phyloP scores from a whole-genome alignment of 257 asterid species.

The Scutellaria minor region DNA sequence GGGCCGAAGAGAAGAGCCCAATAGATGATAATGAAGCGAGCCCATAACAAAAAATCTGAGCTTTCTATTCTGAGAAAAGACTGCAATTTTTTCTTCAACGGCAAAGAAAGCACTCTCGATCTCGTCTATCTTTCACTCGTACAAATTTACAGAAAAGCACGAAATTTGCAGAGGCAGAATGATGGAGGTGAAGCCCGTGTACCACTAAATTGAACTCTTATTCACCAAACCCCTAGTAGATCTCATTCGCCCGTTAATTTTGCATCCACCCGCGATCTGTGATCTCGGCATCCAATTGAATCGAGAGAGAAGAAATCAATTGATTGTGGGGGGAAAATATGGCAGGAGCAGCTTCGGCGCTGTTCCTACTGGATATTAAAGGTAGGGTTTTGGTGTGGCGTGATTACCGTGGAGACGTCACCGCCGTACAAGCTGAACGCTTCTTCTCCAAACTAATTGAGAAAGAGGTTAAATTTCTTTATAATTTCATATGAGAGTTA shows the following conservation, averaged over 20 bases:
- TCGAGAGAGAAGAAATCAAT: slow-evolving; percentile 10
- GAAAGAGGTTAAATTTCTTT: slow-evolving; percentile 63
- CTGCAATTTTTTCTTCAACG: slow-evolving; percentile 6
- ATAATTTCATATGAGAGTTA: background rate
- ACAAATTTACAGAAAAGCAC: slow-evolving; percentile 9
- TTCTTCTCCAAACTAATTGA: slow-evolving; percentile 87
- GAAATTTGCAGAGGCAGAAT: slow-evolving; percentile 5
- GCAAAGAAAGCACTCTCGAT: slow-evolving; percentile 11
- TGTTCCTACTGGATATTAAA: slow-evolving; percentile 92
- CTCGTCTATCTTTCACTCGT: background rate
- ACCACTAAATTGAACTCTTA: slow-evolving; percentile 11
- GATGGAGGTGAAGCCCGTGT: slow-evolving; percentile 22
- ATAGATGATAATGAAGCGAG: background rate
- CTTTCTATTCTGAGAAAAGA: background rate
- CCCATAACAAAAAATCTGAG: background rate
- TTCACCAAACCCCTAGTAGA: slow-evolving; percentile 26
- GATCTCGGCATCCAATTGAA: slow-evolving; percentile 32
- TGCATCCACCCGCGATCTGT: slow-evolving; percentile 36
- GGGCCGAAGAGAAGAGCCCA: background rate
- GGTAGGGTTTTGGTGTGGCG: slow-evolving; percentile 97
- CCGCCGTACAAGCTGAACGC: slow-evolving; percentile 83
- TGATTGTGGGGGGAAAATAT: slow-evolving; percentile 33
- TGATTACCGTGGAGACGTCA: slow-evolving; percentile 96
- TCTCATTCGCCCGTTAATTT: slow-evolving; percentile 28
- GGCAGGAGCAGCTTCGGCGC: slow-evolving; percentile 99